These are phyloP conservation scores for Phaseolus lunatus DNA, from an alignment of 306 rosid genomes.

Conservation along the genomic window DNA sequence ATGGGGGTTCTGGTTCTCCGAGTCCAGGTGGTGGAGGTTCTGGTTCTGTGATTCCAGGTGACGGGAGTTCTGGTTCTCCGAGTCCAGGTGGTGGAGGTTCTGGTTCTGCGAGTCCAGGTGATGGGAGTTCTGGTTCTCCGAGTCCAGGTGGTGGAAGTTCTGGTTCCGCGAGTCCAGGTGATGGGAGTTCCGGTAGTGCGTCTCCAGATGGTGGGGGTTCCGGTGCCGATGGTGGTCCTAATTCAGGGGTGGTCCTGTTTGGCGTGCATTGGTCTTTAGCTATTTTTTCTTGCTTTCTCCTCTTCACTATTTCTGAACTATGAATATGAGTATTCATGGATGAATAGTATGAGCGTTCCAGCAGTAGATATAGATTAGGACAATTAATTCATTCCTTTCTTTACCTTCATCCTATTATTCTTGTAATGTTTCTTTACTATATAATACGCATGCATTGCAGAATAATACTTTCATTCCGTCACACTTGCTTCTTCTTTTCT, in stretches of 20 bases:
- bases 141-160: neutral
- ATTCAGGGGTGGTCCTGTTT: conserved; percentile 10
- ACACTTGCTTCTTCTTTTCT: neutral
- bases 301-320: neutral
- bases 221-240: neutral
- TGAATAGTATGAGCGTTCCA: neutral
- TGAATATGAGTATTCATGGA: neutral
- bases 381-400: neutral
- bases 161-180: neutral
- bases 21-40: neutral
- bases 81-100: neutral
- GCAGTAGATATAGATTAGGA: neutral
- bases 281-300: conserved; percentile 16
- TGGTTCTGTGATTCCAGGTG: neutral
- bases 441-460: neutral
- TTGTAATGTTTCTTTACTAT: neutral
- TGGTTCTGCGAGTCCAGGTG: neutral
- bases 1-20: no score
- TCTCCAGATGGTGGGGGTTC: neutral
- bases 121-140: no score
- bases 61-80: no score
- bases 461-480: neutral
- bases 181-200: neutral
- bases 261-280: conserved; percentile 4
- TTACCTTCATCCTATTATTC: neutral